Base-by-base conservation (phyloP, 2,329 filamentous ascomycete species). In the Neonectria magnoliae region DNA sequence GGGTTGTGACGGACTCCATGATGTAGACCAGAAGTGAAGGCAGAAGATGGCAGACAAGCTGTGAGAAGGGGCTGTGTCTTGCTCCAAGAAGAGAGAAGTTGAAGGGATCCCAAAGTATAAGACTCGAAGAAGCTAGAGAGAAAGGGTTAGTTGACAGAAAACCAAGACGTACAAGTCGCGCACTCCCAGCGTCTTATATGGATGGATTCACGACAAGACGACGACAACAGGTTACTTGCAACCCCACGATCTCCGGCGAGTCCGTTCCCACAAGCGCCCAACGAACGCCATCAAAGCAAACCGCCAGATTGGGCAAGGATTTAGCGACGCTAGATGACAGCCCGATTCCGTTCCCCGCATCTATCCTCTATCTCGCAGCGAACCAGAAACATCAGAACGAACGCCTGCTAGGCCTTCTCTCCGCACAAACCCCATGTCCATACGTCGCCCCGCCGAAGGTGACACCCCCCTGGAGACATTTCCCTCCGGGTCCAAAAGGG, bases 401-500 rank as follows among this genome's bases (percentile, higher is more conserved):
- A 13, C 25, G 14, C 44, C 55, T 22, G 47, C 55, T 51, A 60
- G 61, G 52, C 57, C 62, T 64, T 61, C 62, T 64, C 62, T 61
- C 57, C 62, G 52, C 57, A 57, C 57, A 10, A 53, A 25, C 56
- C 51, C 56, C 31, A 20, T 31, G 31, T 41, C n/a, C 27, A 25
- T 5, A 3, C 2, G 22, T 25, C 22, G 22, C 22, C 22, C 22
- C 22, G 22, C 22, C 22, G 22, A 25, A 25, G 4, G 22, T 25
- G 22, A 25, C 22, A 25, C 4, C 22, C 22, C 22, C 22, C 22
- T 25, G 22, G 22, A 25, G 4, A 51, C 53, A 44, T 68, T 68
- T 68, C 66, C 66, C 38, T 45, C 36, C 33, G 33, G 36, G 66
- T 67, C 60, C 25, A 68, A 68, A 67, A 62, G 64, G 66, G 64